These are phyloP conservation scores for Talaromyces sp. DNA, from an alignment of 2,329 filamentous ascomycete species.

Conservation along the genomic window DNA sequence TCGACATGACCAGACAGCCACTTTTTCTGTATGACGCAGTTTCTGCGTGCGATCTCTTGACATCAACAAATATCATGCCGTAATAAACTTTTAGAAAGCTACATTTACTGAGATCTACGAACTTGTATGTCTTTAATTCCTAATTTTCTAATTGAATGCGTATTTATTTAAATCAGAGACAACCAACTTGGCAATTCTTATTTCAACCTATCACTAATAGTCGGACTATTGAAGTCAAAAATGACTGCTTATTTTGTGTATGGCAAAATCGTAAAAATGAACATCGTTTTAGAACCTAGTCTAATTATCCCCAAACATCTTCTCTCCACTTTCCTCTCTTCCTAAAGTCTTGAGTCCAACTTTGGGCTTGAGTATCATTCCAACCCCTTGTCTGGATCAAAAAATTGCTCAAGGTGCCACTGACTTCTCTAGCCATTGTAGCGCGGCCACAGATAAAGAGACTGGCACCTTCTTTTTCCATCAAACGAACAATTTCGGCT, in stretches of 20 bases:
- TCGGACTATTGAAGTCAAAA: not conserved
- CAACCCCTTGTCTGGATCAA: not conserved
- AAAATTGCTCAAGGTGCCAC: not conserved
- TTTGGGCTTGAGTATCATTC: not conserved
- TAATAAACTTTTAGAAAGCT: too few species aligned
- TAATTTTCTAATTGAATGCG: too few species aligned
- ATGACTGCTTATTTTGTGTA: not conserved
- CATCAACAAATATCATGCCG: too few species aligned
- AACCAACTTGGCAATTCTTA: not conserved
- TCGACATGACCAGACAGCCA: too few species aligned
- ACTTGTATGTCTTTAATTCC: too few species aligned
- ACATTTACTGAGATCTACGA: too few species aligned
- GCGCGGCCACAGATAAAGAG: conserved; percentile 3
- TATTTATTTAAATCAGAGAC: too few species aligned
- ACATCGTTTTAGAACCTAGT: not conserved
- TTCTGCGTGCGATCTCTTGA: too few species aligned
- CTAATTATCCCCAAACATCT: conserved; percentile 2
- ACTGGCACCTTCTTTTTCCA: not conserved
- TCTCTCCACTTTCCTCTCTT: not conserved
- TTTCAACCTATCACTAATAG: not conserved
- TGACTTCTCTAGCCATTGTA: conserved; percentile 1
- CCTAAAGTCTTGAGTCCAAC: not conserved
- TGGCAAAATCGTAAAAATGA: not conserved
- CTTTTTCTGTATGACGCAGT: too few species aligned
- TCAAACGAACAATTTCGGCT: not conserved